Evolutionary conservation across 805 yeast genomes (phyloP).

Genomic region (Candida ponderosae): DNA sequence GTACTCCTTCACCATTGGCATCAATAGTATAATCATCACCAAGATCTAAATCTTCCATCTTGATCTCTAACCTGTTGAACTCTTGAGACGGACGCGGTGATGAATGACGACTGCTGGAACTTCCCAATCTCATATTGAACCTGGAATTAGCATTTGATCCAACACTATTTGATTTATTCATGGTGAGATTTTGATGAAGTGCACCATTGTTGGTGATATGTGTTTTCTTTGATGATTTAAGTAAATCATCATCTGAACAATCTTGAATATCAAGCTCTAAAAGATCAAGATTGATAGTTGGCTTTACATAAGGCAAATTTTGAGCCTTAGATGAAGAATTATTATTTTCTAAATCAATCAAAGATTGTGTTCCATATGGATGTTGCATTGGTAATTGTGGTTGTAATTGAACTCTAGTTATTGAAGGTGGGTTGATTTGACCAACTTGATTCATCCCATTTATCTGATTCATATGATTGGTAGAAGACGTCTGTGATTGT

Average conservation of each 20-base stretch:
- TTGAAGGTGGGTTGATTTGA: neutral
- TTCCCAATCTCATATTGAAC: neutral
- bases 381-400: slow-evolving; percentile 2
- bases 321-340: slow-evolving; percentile 3
- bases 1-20: neutral
- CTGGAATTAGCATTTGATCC: slow-evolving; percentile 10
- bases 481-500: neutral
- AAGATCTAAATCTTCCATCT: slow-evolving; percentile 1
- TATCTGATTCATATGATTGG: neutral
- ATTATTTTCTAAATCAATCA: slow-evolving; percentile 15
- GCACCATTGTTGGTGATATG: too few species aligned
- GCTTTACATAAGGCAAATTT: slow-evolving; percentile 1
- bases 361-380: slow-evolving; percentile 2
- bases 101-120: neutral
- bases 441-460: neutral
- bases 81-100: neutral
- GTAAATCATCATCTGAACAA: too few species aligned
- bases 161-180: slow-evolving; percentile 2
- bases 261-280: slow-evolving; percentile 9
- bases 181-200: too few species aligned
- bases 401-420: neutral
- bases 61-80: neutral
- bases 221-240: too few species aligned
- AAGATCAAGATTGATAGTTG: slow-evolving; percentile 12
- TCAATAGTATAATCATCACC: neutral